Evolutionary conservation across 2,329 filamentous ascomycete genomes (phyloP), one percentile per base, ranked within the genome.

Genomic region (Colletotrichum sansevieriae): DNA sequence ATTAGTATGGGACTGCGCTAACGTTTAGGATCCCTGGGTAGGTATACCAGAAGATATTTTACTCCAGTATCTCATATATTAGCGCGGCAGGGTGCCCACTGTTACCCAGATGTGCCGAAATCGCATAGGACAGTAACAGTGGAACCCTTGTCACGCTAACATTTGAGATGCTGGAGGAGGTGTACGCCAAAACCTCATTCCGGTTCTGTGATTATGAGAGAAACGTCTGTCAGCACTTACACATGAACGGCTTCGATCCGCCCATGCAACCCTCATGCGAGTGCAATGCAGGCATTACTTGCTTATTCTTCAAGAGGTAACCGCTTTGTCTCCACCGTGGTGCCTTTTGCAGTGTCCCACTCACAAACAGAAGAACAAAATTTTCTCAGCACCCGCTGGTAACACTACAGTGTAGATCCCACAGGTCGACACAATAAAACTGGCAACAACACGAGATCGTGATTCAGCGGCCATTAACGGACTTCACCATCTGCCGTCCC

Each of bases 251-350:
- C 22, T 49, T 15, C 4, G 25, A 4, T 25, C 25, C 5, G 25
- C 25, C 25, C 1, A 25, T 25, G 25, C 25, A 25, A 25, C 3
- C 25, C 25, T 25, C 25, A 25, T 25, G 25, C 3, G 4, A 15
- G 25, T 15, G 13, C 25, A 2, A 54, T 18, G 55, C 37, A 59
- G 43, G 20, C 15, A 44, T 4, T 3, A 7, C 47, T 54, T 62
- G 46, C 35, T 63, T 63, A 20, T 56, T 33, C 37, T 49, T n/a
- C 57, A 49, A 51, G 20, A 41, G 18, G 43, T 54, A 55, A 54
- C 39, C 1, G 22, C 49, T 11, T 35, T 11, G 2, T 41, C 63
- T 62, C 57, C 57, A 62, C 58, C 35, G 7, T 41, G 7, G 57
- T 22, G 41, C 56, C 47, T 41, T 39, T 39, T 47, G 39, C 39